A percentile compares a stretch with the other conserved stretches of the same genome.
Evolutionary conservation across 108 stramenopile species (phyloP).

Genomic region (Pelagomonas calceolata): DNA sequence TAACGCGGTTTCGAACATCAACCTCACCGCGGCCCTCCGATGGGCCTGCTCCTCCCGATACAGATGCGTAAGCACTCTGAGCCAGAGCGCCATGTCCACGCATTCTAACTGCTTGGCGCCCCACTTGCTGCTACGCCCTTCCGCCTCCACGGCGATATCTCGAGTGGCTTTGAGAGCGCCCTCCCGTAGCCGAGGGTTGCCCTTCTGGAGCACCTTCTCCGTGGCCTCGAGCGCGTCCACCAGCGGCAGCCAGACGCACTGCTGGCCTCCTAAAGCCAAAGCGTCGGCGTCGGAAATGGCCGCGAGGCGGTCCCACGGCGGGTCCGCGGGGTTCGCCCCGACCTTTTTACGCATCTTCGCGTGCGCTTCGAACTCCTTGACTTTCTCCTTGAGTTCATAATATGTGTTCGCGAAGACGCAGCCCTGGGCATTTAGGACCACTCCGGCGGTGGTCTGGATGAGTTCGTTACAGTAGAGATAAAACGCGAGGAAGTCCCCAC

Average conservation of each 20-base stretch:
- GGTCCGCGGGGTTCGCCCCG: too few relatives aligned
- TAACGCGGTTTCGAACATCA: conserved; percentile 41
- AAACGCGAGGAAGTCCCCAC: conserved; percentile 40
- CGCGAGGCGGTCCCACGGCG: neutral
- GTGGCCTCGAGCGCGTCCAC: neutral
- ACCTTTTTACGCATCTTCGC: neutral
- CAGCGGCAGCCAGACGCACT: conserved; percentile 4
- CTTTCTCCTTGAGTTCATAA: neutral
- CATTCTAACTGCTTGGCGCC: conserved; percentile 2
- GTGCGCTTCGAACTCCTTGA: neutral
- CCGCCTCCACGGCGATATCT: neutral
- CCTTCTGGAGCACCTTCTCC: neutral
- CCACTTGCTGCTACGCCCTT: neutral
- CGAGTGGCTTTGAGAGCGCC: neutral
- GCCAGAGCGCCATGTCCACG: conserved; percentile 15
- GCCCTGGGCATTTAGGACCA: conserved; percentile 13
- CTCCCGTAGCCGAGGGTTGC: neutral
- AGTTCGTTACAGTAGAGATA: conserved; percentile 20
- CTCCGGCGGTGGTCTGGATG: conserved; percentile 13
- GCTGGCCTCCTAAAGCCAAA: neutral
- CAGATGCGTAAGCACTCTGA: conserved; percentile 12
- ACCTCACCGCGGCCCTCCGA: conserved; percentile 31
- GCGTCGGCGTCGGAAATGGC: neutral
- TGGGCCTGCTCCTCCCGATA: conserved; percentile 23
- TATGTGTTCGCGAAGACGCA: neutral